Evolutionary conservation across 495 filamentous ascomycete species (phyloP).

Genomic region (Glonium stellatum): DNA sequence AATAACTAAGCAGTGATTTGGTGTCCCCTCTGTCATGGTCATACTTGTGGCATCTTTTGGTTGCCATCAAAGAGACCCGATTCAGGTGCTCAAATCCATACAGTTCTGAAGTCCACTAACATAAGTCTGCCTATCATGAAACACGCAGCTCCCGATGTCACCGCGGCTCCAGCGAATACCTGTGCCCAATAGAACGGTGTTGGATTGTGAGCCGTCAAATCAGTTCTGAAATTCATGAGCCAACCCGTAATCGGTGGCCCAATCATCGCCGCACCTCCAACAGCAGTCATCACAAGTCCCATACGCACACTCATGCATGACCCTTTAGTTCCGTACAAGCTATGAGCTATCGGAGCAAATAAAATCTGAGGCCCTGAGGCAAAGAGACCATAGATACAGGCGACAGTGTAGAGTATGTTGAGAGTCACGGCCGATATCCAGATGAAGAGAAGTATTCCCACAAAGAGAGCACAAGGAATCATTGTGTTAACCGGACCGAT

Average conservation of each 20-base stretch:
- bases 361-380: neutral
- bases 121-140: neutral
- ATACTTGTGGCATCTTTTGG: no score
- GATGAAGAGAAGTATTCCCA: neutral
- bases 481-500: neutral
- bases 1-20: no score
- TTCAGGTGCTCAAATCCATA: neutral
- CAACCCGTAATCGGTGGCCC: neutral
- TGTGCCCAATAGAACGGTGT: neutral
- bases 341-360: neutral
- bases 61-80: neutral
- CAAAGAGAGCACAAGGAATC: neutral
- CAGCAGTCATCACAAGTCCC: neutral
- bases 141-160: neutral
- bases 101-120: neutral
- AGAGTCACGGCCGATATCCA: neutral
- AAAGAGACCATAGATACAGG: neutral
- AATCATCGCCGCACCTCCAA: neutral
- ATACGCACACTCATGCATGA: neutral
- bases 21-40: no score
- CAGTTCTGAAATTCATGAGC: neutral
- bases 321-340: neutral
- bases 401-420: neutral
- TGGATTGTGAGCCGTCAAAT: neutral
- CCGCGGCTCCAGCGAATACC: neutral